Conservation (phyloP, 2,329 filamentous ascomycete species). For the Boeremia lycopersici region DNA sequence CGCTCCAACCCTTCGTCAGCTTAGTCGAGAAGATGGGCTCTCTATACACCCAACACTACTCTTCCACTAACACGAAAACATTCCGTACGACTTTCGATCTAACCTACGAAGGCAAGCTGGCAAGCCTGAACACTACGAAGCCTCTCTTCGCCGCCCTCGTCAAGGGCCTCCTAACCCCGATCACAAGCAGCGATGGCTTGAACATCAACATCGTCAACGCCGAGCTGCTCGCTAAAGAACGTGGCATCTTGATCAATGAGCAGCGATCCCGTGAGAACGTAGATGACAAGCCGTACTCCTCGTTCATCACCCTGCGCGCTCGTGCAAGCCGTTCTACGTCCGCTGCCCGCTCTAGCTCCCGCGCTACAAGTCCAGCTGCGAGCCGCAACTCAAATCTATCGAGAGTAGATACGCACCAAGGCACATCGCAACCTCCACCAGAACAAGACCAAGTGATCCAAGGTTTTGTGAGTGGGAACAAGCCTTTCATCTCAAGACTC, state of each 20-base stretch:
- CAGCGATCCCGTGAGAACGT: slow-evolving; percentile 66
- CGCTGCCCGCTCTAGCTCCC: slow-evolving; percentile 26
- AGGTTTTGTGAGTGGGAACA: slow-evolving; percentile 69
- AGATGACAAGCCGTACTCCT: slow-evolving; percentile 69
- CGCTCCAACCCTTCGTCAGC: slow-evolving; percentile 75
- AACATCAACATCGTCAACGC: slow-evolving; percentile 87
- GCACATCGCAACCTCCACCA: slow-evolving; percentile 3
- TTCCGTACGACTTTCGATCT: slow-evolving; percentile 75
- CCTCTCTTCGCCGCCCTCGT: slow-evolving; percentile 79
- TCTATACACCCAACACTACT: slow-evolving; percentile 79
- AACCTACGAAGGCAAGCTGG: slow-evolving; percentile 76
- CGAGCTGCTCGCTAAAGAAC: slow-evolving; percentile 74
- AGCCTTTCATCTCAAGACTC: slow-evolving; percentile 72
- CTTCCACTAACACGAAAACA: slow-evolving; percentile 44
- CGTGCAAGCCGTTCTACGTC: slow-evolving; percentile 49
- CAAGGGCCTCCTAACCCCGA: slow-evolving; percentile 73
- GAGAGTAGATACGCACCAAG: slow-evolving; percentile 6
- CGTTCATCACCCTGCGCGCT: slow-evolving; percentile 72
- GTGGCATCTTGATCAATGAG: slow-evolving; percentile 79
- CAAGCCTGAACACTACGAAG: slow-evolving; percentile 73
- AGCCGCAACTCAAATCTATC: slow-evolving; percentile 15
- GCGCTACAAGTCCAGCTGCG: slow-evolving; percentile 38
- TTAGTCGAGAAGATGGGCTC: slow-evolving; percentile 80
- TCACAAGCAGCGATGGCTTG: slow-evolving; percentile 67
- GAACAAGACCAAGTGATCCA: slow-evolving; percentile 62